Percentiles rank a stretch among this genome's conserved stretches.
phyloP scores from a whole-genome alignment of 176 grass and related monocot genomes.

The Metroxylon sagu region DNA sequence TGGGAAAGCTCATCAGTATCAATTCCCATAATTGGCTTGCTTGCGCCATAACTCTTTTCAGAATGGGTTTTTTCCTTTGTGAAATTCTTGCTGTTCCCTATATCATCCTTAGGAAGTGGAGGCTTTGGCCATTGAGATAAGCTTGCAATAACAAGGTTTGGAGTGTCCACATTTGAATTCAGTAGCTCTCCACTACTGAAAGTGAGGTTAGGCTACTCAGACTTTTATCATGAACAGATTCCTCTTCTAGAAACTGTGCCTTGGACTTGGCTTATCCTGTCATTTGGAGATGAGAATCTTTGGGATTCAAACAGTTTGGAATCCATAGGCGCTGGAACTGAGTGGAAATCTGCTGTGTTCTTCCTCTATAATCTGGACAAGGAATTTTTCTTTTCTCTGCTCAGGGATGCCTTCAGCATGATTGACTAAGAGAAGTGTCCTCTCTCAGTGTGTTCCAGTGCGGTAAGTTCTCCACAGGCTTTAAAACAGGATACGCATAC shows the following conservation, averaged over 20 bases:
- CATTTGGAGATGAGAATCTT: constrained; percentile 12
- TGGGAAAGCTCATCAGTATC: constrained; percentile 15
- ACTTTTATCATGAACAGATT: constrained; percentile 4
- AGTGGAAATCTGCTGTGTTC: constrained; percentile 12
- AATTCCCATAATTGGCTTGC: constrained; percentile 16
- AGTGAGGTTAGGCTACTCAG: neutral
- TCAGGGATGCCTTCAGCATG: constrained; percentile 1
- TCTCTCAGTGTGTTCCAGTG: neutral
- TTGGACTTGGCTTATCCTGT: constrained; percentile 10
- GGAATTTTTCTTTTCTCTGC: constrained; percentile 6
- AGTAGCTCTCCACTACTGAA: constrained; percentile 9
- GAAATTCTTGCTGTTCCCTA: constrained; percentile 6
- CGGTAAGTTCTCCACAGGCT: constrained; percentile 38
- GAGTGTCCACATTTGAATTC: constrained; percentile 24
- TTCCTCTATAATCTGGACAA: constrained; percentile 14
- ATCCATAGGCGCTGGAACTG: constrained; percentile 5
- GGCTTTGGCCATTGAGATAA: constrained; percentile 44
- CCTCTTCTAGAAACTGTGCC: constrained; percentile 5
- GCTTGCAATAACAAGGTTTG: constrained; percentile 30
- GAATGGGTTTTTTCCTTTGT: neutral
- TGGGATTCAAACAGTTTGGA: constrained; percentile 12
- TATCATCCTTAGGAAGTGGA: constrained; percentile 1
- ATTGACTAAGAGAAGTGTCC: constrained; percentile 6
- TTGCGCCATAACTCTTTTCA: constrained; percentile 5
- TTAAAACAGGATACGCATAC: constrained; percentile 55